Conservation (phyloP, 306 rosid genomes). For the Corylus americana region DNA sequence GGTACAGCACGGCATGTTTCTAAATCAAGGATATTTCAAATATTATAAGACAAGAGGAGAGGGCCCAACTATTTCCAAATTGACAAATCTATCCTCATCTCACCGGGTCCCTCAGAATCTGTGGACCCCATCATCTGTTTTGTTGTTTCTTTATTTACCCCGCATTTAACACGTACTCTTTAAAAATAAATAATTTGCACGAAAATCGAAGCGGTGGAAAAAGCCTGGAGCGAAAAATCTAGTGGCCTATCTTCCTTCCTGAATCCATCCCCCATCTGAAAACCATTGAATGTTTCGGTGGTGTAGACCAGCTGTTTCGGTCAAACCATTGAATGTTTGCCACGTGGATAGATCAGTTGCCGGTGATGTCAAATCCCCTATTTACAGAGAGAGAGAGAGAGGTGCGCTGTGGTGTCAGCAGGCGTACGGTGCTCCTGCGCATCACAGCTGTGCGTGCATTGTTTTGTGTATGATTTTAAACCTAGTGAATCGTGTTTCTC, state of each 20-base stretch:
- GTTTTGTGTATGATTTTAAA: neutral
- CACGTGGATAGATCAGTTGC: neutral
- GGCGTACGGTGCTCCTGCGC: constrained; percentile 22
- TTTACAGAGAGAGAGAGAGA: neutral
- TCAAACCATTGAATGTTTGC: neutral
- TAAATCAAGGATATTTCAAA: too few relatives aligned
- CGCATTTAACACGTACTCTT: constrained; percentile 3
- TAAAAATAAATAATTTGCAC: neutral
- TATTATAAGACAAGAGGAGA: too few relatives aligned
- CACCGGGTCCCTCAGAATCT: constrained; percentile 41
- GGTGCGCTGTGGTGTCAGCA: neutral
- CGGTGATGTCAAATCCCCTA: constrained; percentile 20
- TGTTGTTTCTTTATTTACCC: neutral
- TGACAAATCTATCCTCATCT: neutral
- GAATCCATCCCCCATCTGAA: neutral
- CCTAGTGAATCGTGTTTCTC: constrained; percentile 17
- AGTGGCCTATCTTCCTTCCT: neutral
- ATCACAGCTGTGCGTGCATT: neutral
- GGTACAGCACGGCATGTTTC: constrained; percentile 6
- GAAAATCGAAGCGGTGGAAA: constrained; percentile 7
- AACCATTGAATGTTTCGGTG: neutral
- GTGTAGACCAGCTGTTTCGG: constrained; percentile 3
- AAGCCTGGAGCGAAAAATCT: neutral
- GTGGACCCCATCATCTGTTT: constrained; percentile 12
- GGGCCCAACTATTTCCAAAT: neutral